Percentiles rank a stretch among this genome's conserved stretches.
These are phyloP conservation scores for Fusarium nurragi DNA, from an alignment of 2,329 filamentous ascomycete species.

Conservation along the genomic window DNA sequence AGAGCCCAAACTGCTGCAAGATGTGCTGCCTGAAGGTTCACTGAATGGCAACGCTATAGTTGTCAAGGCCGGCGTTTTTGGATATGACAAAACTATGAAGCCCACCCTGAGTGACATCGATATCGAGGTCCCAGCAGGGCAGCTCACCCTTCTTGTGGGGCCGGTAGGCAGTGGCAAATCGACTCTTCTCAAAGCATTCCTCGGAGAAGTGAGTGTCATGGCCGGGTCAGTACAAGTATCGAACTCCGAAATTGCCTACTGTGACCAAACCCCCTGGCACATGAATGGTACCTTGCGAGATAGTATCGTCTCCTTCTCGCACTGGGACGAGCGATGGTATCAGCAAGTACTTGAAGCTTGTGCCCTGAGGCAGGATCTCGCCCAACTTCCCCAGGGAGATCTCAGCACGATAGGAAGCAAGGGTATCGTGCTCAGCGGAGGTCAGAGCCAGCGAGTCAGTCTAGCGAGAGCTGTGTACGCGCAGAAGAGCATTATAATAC, in stretches of 20 bases:
- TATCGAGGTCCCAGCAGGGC: not conserved
- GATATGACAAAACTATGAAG: constrained; percentile 12
- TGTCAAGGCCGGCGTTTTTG: constrained; percentile 12
- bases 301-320: constrained; percentile 47
- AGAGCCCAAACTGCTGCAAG: not conserved
- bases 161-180: constrained; percentile 52
- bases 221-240: constrained; percentile 10
- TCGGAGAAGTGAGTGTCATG: constrained; percentile 41
- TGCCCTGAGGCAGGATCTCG: constrained; percentile 41
- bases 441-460: constrained; percentile 49
- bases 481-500: constrained; percentile 33
- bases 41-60: not conserved
- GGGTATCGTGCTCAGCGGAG: constrained; percentile 52
- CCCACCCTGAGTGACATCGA: constrained; percentile 15
- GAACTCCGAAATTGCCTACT: constrained; percentile 30
- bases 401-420: constrained; percentile 49
- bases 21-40: fast-evolving
- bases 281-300: constrained; percentile 47
- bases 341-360: constrained; percentile 40
- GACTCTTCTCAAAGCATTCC: constrained; percentile 46
- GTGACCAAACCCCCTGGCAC: constrained; percentile 43
- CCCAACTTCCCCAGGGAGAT: constrained; percentile 46
- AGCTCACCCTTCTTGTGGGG: constrained; percentile 44
- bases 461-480: constrained; percentile 47
- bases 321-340: constrained; percentile 45